A percentile compares a stretch with the other conserved stretches of the same genome.
Evolutionary conservation across 306 rosid species (phyloP).

Genomic region (Gastrolobium villosum): DNA sequence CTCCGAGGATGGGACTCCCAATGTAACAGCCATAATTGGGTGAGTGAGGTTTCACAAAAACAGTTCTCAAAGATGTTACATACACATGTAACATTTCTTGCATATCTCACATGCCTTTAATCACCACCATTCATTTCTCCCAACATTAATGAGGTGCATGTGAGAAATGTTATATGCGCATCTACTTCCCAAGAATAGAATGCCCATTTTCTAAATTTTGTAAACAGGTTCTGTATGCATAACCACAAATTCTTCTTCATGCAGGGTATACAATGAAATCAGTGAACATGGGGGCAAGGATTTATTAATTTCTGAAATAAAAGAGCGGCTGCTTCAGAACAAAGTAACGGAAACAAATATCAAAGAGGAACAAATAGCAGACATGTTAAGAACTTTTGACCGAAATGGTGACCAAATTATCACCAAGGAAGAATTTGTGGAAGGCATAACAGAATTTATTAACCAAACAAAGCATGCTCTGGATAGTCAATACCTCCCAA

Average conservation of each 20-base stretch:
- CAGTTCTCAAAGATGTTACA: not conserved
- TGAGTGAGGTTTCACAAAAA: conserved; percentile 24
- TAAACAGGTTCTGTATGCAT: not conserved
- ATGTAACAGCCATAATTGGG: conserved; percentile 35
- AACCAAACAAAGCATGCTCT: conserved; percentile 40
- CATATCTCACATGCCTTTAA: too few species aligned
- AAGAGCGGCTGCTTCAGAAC: conserved; percentile 42
- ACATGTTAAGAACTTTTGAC: conserved; percentile 50
- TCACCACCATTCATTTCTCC: too few species aligned
- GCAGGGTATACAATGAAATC: conserved; percentile 54
- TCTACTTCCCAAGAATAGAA: not conserved
- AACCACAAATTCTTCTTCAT: conserved; percentile 18
- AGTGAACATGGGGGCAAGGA: conserved; percentile 44
- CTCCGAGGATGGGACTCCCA: conserved; percentile 44
- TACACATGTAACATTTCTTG: too few species aligned
- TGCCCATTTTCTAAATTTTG: not conserved
- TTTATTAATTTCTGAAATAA: conserved; percentile 49
- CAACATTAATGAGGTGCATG: too few species aligned
- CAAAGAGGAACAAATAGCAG: conserved; percentile 42
- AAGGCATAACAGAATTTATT: conserved; percentile 45
- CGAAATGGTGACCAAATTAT: conserved; percentile 46
- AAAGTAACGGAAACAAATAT: conserved; percentile 13
- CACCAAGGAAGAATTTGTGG: conserved; percentile 53
- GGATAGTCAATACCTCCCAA: conserved; percentile 31
- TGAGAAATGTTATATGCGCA: too few species aligned